Base-by-base conservation (phyloP, 1,139 yeast species). In the Kodamaea suecica region DNA sequence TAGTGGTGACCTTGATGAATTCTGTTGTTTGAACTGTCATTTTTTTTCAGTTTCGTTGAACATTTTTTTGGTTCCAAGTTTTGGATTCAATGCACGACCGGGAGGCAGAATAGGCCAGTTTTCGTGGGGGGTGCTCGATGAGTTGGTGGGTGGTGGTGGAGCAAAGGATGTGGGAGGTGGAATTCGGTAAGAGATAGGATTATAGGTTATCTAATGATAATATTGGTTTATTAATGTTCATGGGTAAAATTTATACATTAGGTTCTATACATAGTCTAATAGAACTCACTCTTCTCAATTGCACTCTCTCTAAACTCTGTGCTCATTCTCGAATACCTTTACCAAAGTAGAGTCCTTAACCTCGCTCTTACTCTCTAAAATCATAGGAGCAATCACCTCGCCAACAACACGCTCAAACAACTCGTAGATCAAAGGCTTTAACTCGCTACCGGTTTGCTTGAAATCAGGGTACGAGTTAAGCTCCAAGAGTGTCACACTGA, bases 391-490 rank as follows among this genome's bases (percentile, higher is more conserved):
- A 16, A 47, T 52, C 14, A 45, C 40, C 23, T 41, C 44, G 4
- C 37, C 34, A 2, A 73, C 70, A 3, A 74, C 71, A 11, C 69
- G 64, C 25, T 68, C 75, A 47, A 83, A 81, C 30, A 84, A 61
- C 28, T 70, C 78, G 46, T 68, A 67, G 20, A 92, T 85, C 17
- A 90, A 52, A 1, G 52, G 65, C 52, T 83, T 84, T 49, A 92
- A 67, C 5, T 74, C 81, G 13, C 65, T 75, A 9, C 98, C 98
- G 0, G 97, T 92, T 59, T 92, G 98, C 53, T 88, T 88, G 61
- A 92, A 92, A 55, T 92, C 98, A 1, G 98, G 98, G 54, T 84
- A 92, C 7, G 97, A 83, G 53, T 92, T 92, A 31, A 88, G 86
- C 57, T 92, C 98, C 26, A 92, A 63, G 28, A 92, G 57, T 31